Evolutionary conservation across 192 early-diverging fungal genomes (phyloP).

Genomic region (Coemansia guatemalensis): DNA sequence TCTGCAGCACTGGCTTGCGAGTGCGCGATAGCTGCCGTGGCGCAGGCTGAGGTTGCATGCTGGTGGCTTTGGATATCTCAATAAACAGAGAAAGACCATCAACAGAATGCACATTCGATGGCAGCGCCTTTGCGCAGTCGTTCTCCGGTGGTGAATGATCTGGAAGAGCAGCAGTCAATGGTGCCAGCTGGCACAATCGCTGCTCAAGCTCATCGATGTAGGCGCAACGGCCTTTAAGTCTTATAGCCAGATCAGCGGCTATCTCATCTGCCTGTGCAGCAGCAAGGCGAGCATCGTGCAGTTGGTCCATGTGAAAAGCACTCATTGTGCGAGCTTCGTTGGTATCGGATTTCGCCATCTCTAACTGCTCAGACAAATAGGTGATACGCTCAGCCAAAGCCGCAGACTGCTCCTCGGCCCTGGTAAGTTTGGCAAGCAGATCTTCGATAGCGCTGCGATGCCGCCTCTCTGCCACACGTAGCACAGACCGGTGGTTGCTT

Average conservation of each 20-base stretch:
- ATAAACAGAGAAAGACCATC: conserved; percentile 11
- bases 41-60: background rate
- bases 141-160: background rate
- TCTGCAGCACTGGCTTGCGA: conserved; percentile 1
- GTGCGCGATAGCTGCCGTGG: conserved; percentile 1
- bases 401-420: conserved; percentile 17
- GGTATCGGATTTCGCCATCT: background rate
- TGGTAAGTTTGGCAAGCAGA: conserved; percentile 14
- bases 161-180: background rate
- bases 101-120: background rate
- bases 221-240: conserved; percentile 17
- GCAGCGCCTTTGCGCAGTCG: background rate
- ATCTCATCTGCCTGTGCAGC: conserved; percentile 6
- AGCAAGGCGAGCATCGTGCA: conserved; percentile 18
- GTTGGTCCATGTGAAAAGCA: conserved; percentile 6
- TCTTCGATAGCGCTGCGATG: conserved; percentile 15
- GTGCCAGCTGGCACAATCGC: conserved; percentile 1
- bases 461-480: conserved; percentile 16
- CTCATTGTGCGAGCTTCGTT: conserved; percentile 7
- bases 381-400: conserved; percentile 10
- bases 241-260: conserved; percentile 14
- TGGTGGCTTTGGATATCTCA: conserved; percentile 42
- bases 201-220: conserved; percentile 30
- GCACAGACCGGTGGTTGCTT: conserved; percentile 14
- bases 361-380: conserved; percentile 26